Conservation (phyloP, 2,329 filamentous ascomycete genomes). For the Beauveria rudraprayagi region DNA sequence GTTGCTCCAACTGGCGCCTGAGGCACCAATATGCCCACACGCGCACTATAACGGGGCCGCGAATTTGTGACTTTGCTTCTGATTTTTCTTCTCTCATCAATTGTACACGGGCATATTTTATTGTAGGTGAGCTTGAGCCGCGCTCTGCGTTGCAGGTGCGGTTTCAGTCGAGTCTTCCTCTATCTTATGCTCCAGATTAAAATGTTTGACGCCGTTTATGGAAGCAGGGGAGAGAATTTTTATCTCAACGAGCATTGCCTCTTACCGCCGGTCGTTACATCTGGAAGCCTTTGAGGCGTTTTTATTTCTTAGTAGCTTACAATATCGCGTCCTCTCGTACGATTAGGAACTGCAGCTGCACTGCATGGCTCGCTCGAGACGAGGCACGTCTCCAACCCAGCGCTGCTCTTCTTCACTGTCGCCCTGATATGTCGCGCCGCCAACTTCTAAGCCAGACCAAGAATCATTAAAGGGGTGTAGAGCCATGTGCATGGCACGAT, state of each 20-base stretch:
- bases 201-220: slow-evolving; percentile 55
- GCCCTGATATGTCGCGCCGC: slow-evolving; percentile 43
- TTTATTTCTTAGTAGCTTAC: neutral
- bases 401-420: slow-evolving; percentile 68
- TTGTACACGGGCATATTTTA: slow-evolving; percentile 64
- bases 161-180: slow-evolving; percentile 58
- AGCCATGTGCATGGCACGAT: slow-evolving; percentile 72
- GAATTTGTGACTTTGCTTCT: slow-evolving; percentile 16
- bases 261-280: slow-evolving; percentile 72
- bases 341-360: slow-evolving; percentile 88
- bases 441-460: slow-evolving; percentile 50
- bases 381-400: slow-evolving; percentile 80
- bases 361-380: slow-evolving; percentile 70
- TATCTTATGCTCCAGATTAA: slow-evolving; percentile 64
- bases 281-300: neutral
- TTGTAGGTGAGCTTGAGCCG: slow-evolving; percentile 61
- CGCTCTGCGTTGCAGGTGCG: slow-evolving; percentile 30
- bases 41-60: slow-evolving; percentile 10
- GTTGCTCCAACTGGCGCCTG: slow-evolving; percentile 24
- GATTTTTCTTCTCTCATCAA: slow-evolving; percentile 37
- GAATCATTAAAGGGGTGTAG: slow-evolving; percentile 75
- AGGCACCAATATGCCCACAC: slow-evolving; percentile 22
- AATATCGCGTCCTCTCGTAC: neutral
- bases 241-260: slow-evolving; percentile 54
- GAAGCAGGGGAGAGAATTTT: slow-evolving; percentile 56